Conservation (phyloP, 2,329 filamentous ascomycete genomes). For the Eutypella sp. region DNA sequence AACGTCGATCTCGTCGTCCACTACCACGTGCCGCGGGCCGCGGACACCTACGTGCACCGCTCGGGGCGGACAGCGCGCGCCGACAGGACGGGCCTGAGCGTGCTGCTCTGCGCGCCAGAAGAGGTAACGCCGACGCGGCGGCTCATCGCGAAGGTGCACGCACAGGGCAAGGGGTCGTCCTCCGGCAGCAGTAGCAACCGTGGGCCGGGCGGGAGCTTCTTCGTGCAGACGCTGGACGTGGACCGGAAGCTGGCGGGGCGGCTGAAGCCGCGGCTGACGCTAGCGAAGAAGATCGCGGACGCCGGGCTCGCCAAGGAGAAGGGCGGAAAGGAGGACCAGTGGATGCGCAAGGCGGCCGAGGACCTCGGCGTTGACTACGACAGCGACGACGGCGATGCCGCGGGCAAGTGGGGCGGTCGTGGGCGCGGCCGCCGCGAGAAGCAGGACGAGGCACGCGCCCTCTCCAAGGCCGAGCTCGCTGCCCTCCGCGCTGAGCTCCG, state of each 20-base stretch:
- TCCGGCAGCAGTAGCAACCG: constrained; percentile 14
- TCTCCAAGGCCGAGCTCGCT: constrained; percentile 71
- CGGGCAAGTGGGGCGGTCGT: constrained; percentile 58
- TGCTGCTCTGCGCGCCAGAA: constrained; percentile 85
- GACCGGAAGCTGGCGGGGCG: constrained; percentile 74
- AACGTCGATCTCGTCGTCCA: constrained; percentile 86
- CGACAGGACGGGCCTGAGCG: constrained; percentile 68
- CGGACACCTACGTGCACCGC: constrained; percentile 91
- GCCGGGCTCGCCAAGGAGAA: constrained; percentile 82
- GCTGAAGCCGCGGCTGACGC: constrained; percentile 68
- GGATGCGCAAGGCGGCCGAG: constrained; percentile 78
- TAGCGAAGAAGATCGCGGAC: constrained; percentile 87
- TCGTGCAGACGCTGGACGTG: constrained; percentile 76
- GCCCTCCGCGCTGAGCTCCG: constrained; percentile 67
- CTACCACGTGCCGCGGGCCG: constrained; percentile 88
- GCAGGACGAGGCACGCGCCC: constrained; percentile 61
- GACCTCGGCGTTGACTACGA: constrained; percentile 94
- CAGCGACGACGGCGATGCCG: constrained; percentile 72
- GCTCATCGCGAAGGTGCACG: constrained; percentile 84
- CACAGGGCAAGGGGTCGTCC: constrained; percentile 46
- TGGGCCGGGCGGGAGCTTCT: constrained; percentile 48
- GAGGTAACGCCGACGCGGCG: constrained; percentile 82
- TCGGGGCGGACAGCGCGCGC: constrained; percentile 92
- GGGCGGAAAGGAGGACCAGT: constrained; percentile 75
- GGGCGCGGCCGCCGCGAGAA: constrained; percentile 70